Conservation (phyloP, 257 asterid genomes). For the Marsdenia floribunda region DNA sequence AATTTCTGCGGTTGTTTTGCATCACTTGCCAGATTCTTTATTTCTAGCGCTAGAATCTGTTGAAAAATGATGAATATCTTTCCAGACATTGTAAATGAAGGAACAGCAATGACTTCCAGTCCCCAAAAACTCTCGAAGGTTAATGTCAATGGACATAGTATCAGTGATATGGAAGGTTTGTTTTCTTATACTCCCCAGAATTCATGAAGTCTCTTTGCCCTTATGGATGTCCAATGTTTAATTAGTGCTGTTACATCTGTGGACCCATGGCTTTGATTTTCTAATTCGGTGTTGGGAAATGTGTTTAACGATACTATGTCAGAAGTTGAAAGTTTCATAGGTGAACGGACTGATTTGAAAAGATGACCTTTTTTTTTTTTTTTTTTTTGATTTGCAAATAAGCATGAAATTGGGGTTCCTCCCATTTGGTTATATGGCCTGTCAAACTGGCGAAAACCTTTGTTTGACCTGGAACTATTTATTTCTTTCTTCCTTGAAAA, state of each 20-base stretch:
- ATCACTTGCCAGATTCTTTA: conserved; percentile 15
- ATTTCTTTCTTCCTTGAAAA: no score
- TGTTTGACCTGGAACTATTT: no score
- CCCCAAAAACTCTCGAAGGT: conserved; percentile 28
- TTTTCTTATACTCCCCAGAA: not conserved
- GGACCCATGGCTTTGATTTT: not conserved
- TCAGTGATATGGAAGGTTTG: conserved; percentile 73
- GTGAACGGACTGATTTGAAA: not conserved
- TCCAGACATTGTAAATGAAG: conserved; percentile 57
- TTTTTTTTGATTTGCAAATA: not conserved
- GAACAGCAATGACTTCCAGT: conserved; percentile 20
- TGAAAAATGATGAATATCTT: conserved; percentile 35
- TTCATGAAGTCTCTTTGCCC: not conserved
- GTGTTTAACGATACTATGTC: not conserved
- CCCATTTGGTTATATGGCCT: not conserved
- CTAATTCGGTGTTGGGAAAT: not conserved
- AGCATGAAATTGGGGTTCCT: not conserved
- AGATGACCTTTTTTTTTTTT: not conserved
- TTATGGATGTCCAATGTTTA: not conserved
- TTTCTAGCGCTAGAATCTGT: conserved; percentile 46
- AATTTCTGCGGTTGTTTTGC: not conserved
- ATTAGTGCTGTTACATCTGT: not conserved
- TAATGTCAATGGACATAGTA: conserved; percentile 26
- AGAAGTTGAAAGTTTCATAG: not conserved
- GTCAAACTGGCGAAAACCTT: no score